Percentiles rank a stretch among this genome's conserved stretches.
Conservation (phyloP, 2,329 filamentous ascomycete species). For the Pseudonectria buxi region DNA sequence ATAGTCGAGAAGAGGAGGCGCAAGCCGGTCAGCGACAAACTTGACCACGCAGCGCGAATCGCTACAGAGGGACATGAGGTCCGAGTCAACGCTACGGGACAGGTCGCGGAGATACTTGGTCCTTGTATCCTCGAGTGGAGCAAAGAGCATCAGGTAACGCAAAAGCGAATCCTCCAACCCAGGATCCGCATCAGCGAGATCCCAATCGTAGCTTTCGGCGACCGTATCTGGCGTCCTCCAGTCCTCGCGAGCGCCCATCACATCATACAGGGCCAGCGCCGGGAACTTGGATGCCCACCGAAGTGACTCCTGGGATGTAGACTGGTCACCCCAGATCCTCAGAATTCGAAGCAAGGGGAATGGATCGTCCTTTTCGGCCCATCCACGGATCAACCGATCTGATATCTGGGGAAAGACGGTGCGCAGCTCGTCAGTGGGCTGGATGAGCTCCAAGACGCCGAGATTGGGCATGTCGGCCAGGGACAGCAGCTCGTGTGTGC, state of each 20-base stretch:
- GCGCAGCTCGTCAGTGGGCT: conserved; percentile 26
- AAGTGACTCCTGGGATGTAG: conserved; percentile 34
- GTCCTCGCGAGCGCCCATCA: conserved; percentile 29
- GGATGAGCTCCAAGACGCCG: conserved; percentile 40
- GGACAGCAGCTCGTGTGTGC: conserved; percentile 32
- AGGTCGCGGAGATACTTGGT: conserved; percentile 19
- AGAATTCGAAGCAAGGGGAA: conserved; percentile 43
- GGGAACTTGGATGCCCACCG: conserved; percentile 37
- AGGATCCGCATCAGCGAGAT: conserved; percentile 17
- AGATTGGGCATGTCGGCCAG: conserved; percentile 40
- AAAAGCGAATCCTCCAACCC: conserved; percentile 27
- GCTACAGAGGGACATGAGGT: conserved; percentile 27
- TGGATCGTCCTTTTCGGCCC: conserved; percentile 33
- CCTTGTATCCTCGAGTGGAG: conserved; percentile 20
- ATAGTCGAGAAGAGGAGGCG: conserved; percentile 28
- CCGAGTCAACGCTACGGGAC: conserved; percentile 27
- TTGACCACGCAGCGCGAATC: conserved; percentile 28
- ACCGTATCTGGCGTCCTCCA: conserved; percentile 25
- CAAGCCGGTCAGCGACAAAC: conserved; percentile 24
- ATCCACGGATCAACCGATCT: conserved; percentile 40
- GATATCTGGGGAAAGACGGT: conserved; percentile 31
- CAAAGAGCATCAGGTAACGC: conserved; percentile 30
- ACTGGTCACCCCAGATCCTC: conserved; percentile 36
- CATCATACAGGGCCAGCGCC: conserved; percentile 38
- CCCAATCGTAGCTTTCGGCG: conserved; percentile 28